Conservation (phyloP, 306 rosid genomes). For the Luffa aegyptiaca region DNA sequence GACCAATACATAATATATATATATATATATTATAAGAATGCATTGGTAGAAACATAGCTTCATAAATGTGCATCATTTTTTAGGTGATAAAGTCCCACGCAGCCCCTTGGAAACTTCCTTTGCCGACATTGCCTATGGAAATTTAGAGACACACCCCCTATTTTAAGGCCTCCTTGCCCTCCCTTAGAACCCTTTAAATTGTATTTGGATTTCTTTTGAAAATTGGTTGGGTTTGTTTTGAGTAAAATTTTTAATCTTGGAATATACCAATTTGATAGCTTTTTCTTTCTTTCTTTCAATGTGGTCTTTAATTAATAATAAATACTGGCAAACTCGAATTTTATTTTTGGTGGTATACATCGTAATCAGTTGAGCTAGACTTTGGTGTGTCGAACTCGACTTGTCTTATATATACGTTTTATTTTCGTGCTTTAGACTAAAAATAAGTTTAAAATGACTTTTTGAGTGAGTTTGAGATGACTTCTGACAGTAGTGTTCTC, state of each 20-base stretch:
- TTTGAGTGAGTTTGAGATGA: too few species aligned
- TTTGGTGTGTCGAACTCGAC: too few species aligned
- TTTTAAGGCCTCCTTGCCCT: neutral
- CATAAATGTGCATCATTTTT: constrained; percentile 6
- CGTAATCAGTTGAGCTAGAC: too few species aligned
- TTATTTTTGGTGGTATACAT: too few species aligned
- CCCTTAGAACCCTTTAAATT: neutral
- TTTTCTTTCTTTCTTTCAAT: too few species aligned
- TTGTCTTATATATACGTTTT: too few species aligned
- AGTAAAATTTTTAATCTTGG: too few species aligned
- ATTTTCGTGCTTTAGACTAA: too few species aligned
- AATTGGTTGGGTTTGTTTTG: neutral
- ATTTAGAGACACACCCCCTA: neutral
- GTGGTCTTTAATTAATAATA: neutral
- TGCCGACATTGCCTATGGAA: neutral
- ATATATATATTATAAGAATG: neutral
- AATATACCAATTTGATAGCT: too few species aligned
- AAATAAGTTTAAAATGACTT: too few species aligned
- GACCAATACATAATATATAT: neutral
- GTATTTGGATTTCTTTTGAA: neutral
- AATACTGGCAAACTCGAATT: too few species aligned
- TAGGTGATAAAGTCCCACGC: neutral
- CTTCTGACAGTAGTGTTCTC: too few species aligned
- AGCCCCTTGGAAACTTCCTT: neutral
- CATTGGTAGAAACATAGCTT: constrained; percentile 7